Evolutionary conservation across 192 early-diverging fungal species (phyloP).

Genomic region (Coemansia sp.): DNA sequence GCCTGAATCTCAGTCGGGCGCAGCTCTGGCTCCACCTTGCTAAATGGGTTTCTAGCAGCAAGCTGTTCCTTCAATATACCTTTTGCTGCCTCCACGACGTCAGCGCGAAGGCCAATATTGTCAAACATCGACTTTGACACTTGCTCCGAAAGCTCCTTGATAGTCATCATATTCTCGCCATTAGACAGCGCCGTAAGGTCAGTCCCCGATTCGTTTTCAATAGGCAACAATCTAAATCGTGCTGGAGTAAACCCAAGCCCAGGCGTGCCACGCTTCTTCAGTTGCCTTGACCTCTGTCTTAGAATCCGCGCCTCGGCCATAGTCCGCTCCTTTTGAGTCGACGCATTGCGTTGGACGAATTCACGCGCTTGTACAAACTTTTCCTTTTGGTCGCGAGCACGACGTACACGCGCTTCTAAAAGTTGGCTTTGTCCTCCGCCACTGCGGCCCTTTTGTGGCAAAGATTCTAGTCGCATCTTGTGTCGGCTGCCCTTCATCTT

Average conservation of each 20-base stretch:
- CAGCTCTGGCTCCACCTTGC: constrained; percentile 36
- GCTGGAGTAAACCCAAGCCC: constrained; percentile 67
- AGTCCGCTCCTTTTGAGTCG: constrained; percentile 16
- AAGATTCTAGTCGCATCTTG: constrained; percentile 20
- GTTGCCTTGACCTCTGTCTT: constrained; percentile 35
- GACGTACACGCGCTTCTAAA: constrained; percentile 38
- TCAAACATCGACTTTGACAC: constrained; percentile 57
- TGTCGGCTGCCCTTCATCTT: constrained; percentile 26
- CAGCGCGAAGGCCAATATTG: constrained; percentile 62
- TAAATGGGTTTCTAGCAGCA: background rate
- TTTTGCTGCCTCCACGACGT: constrained; percentile 56
- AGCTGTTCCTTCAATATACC: constrained; percentile 29
- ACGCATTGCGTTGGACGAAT: constrained; percentile 21
- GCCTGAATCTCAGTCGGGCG: constrained; percentile 86
- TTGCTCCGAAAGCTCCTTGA: constrained; percentile 24
- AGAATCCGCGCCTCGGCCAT: constrained; percentile 42
- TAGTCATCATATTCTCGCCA: background rate
- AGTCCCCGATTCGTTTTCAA: constrained; percentile 59
- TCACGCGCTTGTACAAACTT: constrained; percentile 38
- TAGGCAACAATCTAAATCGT: constrained; percentile 60
- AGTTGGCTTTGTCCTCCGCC: constrained; percentile 39
- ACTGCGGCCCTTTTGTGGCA: constrained; percentile 26
- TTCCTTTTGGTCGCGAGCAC: constrained; percentile 31
- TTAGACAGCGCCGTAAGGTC: constrained; percentile 34
- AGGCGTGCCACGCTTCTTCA: constrained; percentile 26